Evolutionary conservation across 495 filamentous ascomycete genomes (phyloP).

Genomic region (Friedmanniomyces endolithicus): DNA sequence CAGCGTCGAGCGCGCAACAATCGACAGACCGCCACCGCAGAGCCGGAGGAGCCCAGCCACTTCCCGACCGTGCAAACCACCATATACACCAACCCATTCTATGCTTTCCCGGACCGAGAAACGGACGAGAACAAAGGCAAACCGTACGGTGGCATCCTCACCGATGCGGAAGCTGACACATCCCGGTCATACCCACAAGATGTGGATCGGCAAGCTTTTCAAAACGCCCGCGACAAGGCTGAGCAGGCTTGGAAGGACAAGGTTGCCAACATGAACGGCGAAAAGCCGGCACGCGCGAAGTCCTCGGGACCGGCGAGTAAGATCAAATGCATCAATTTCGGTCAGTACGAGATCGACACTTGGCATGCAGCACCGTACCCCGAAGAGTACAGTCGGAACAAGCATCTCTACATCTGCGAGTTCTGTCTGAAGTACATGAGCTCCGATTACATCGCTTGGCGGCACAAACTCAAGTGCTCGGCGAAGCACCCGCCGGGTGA

Average conservation of each 20-base stretch:
- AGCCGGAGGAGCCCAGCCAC: constrained; percentile 24
- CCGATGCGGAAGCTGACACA: constrained; percentile 81
- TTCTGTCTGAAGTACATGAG: constrained; percentile 99
- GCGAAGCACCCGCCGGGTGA: constrained; percentile 94
- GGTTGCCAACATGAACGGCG: constrained; percentile 30
- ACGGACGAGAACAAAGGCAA: constrained; percentile 81
- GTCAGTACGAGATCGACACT: constrained; percentile 92
- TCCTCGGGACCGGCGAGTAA: constrained; percentile 78
- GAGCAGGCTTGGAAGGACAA: constrained; percentile 81
- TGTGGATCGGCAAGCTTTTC: constrained; percentile 70
- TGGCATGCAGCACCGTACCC: constrained; percentile 99
- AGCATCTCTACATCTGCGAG: constrained; percentile 92
- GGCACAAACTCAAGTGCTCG: constrained; percentile 88
- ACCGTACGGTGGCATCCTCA: constrained; percentile 88
- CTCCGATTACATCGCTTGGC: constrained; percentile 92
- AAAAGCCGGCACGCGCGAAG: constrained; percentile 47
- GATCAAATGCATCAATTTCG: constrained; percentile 97
- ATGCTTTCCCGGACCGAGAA: constrained; percentile 74
- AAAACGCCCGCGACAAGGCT: constrained; percentile 72
- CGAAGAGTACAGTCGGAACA: constrained; percentile 93
- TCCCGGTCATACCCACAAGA: constrained; percentile 70
- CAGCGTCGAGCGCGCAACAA: constrained; percentile 21
- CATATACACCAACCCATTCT: constrained; percentile 54
- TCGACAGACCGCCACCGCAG: constrained; percentile 22
- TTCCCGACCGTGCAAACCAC: constrained; percentile 46